A percentile compares a stretch with the other conserved stretches of the same genome.
phyloP scores from a whole-genome alignment of 176 grass and related monocot species.

The Calamus simplicifolius region DNA sequence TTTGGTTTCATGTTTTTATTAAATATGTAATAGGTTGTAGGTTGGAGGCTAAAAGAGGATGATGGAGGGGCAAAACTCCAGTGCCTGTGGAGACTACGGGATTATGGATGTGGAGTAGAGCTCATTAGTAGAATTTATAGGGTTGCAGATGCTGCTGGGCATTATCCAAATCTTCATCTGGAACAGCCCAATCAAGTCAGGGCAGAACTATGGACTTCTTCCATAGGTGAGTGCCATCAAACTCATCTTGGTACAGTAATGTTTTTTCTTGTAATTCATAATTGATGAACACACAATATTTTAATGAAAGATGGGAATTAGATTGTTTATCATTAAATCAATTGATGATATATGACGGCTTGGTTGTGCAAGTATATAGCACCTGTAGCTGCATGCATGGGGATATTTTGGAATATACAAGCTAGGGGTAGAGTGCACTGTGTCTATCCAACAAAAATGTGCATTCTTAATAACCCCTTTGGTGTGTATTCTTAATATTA shows the following conservation, averaged over 20 bases:
- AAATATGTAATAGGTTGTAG: constrained; percentile 42
- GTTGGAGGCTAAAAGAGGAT: constrained; percentile 47
- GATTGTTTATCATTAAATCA: no score
- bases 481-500: no score
- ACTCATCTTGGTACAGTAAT: not conserved
- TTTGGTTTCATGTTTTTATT: constrained; percentile 13
- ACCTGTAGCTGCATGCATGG: no score
- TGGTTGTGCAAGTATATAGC: no score
- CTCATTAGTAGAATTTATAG: constrained; percentile 58
- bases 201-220: constrained; percentile 50
- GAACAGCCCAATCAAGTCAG: constrained; percentile 62
- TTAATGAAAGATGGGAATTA: no score
- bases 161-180: constrained; percentile 36
- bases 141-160: constrained; percentile 31
- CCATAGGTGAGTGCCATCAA: constrained; percentile 26
- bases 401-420: no score
- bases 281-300: no score
- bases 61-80: constrained; percentile 24
- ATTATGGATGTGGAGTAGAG: constrained; percentile 47
- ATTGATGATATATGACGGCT: no score
- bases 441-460: no score
- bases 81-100: constrained; percentile 79
- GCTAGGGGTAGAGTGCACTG: no score
- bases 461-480: no score
- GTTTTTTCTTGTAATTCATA: not conserved